Conservation (phyloP, 75 land plant genomes). For the Picea sitchensis region DNA sequence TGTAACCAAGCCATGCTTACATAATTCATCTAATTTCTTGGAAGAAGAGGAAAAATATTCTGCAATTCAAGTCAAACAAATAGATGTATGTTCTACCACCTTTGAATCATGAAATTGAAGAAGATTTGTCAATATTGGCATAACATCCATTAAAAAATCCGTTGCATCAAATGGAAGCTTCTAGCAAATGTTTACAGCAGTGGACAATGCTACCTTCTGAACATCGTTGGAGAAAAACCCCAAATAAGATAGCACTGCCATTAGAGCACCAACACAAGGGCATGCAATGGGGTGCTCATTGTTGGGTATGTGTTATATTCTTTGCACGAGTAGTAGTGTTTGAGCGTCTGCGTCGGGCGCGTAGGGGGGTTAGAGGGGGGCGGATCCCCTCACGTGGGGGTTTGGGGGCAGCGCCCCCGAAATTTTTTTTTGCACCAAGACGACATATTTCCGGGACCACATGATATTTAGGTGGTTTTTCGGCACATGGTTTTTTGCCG, state of each 20-base stretch:
- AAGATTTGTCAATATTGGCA: not conserved
- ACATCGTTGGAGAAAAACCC: conserved; percentile 68
- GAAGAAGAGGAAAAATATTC: conserved; percentile 40
- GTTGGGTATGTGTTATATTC: too few species aligned
- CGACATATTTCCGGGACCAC: too few species aligned
- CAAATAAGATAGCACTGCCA: conserved; percentile 55
- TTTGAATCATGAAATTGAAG: not conserved
- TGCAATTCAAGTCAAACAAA: conserved; percentile 52
- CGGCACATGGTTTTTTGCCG: too few species aligned
- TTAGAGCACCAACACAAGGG: conserved; percentile 53
- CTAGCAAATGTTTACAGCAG: not conserved
- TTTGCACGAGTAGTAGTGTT: too few species aligned
- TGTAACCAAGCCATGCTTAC: conserved; percentile 55
- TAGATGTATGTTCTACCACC: conserved; percentile 32
- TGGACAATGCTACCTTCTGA: conserved; percentile 46
- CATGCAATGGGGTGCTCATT: conserved; percentile 64
- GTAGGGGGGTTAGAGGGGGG: too few species aligned
- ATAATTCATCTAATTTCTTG: conserved; percentile 59
- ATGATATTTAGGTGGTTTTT: too few species aligned
- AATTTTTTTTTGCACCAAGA: too few species aligned
- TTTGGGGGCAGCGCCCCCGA: too few species aligned
- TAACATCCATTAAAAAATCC: not conserved
- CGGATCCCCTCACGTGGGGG: too few species aligned
- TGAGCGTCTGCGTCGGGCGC: too few species aligned
- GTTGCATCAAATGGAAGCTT: not conserved